Evolutionary conservation across 192 early-diverging fungal genomes (phyloP).

Genomic region (Mortierella hygrophila): DNA sequence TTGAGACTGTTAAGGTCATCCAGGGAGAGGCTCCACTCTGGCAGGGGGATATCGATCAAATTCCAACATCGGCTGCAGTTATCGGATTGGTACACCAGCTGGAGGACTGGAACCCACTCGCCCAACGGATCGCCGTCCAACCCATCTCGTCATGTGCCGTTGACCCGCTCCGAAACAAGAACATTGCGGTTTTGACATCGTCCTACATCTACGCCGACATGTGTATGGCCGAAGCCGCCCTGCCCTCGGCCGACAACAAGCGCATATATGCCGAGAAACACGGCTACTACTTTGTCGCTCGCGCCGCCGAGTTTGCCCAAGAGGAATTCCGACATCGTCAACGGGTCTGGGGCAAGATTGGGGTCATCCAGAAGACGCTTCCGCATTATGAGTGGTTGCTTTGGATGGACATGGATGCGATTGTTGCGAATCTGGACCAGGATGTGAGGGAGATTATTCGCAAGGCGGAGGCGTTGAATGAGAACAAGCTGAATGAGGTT

Average conservation of each 20-base stretch:
- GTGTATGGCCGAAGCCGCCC: slow-evolving; percentile 66
- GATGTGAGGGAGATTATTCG: slow-evolving; percentile 42
- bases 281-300: slow-evolving; percentile 67
- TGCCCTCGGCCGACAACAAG: slow-evolving; percentile 63
- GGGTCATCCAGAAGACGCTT: slow-evolving; percentile 65
- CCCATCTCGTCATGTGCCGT: slow-evolving; percentile 40
- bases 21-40: slow-evolving; percentile 33
- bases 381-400: slow-evolving; percentile 73
- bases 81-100: slow-evolving; percentile 61
- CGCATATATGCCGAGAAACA: slow-evolving; percentile 62
- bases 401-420: slow-evolving; percentile 75
- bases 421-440: slow-evolving; percentile 57
- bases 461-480: slow-evolving; percentile 49
- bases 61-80: slow-evolving; percentile 39
- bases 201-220: slow-evolving; percentile 66
- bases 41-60: slow-evolving; percentile 61
- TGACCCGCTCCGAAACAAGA: slow-evolving; percentile 14
- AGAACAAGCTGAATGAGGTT: slow-evolving; percentile 42
- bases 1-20: slow-evolving; percentile 14
- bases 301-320: slow-evolving; percentile 67
- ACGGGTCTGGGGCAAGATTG: slow-evolving; percentile 72
- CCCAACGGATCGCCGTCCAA: slow-evolving; percentile 34
- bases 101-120: slow-evolving; percentile 61
- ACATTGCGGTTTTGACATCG: slow-evolving; percentile 64
- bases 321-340: slow-evolving; percentile 59